Evolutionary conservation across 306 rosid genomes (phyloP), one percentile per base, ranked within the genome.

Genomic region (Rosa rugosa): DNA sequence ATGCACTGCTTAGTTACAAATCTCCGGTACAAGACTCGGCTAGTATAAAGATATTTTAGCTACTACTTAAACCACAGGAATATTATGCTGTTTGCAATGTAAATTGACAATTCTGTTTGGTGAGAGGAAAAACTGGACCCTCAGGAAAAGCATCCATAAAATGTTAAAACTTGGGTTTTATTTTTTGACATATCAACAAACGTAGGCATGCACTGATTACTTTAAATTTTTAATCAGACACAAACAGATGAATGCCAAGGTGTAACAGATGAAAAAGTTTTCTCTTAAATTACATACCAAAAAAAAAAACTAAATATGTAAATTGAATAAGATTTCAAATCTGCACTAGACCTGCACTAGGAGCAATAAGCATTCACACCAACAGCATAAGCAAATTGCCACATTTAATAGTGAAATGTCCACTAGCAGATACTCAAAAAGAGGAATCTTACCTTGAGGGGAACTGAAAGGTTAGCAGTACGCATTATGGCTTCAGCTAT

Each of bases 401-500:
- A 62, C 59, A 22, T 11, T 10, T 60, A 59, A 36, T 9, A 47
- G 9, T 23, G 46, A 72, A 65, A 31, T 59, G 40, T 76, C 18
- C 66, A 12, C 75, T 11, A 3, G 36, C 50, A 40, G 45, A 16
- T 18, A 56, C 41, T 17, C 53, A 74, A 38, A 77, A 34, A 77
- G 71, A 80, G 71, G 75, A 85, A 36, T 50, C 97, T 87, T 85
- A 94, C 97, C 87, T 89, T 94, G 36, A 94, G 86, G 50, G 99
- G 99, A 84, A 92, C 89, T n/a, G 99, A 94, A 83, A 94, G 92
- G 76, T 91, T 94, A 80, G 99, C 92, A 60, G 99, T 94, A 59
- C 97, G 98, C 99, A 92, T 85, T 84, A 94, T 94, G 86, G 99
- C 88, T 89, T 91, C 97, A 36, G 95, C 99, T 83, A 94, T 94